These are phyloP conservation scores for Hypoxylon sp. DNA, from an alignment of 2,329 filamentous ascomycete species.

Conservation along the genomic window DNA sequence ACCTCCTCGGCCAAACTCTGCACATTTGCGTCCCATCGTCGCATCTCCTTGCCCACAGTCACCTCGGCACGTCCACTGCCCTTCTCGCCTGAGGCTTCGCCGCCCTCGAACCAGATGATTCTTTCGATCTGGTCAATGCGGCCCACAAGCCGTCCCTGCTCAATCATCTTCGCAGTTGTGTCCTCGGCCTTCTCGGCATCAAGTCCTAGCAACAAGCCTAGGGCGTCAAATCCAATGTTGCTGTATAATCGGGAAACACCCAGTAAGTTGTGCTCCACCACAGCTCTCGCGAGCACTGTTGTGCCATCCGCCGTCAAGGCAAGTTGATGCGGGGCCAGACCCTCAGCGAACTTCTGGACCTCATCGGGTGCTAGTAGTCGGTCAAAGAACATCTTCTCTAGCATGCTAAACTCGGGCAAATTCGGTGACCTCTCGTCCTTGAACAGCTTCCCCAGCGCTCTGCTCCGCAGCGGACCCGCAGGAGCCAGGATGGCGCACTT, in stretches of 20 bases:
- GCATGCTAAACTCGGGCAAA: slow-evolving; percentile 85
- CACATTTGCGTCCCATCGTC: slow-evolving; percentile 91
- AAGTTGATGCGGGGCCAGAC: slow-evolving; percentile 88
- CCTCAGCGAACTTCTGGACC: slow-evolving; percentile 86
- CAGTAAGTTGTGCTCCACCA: slow-evolving; percentile 95
- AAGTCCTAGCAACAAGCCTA: slow-evolving; percentile 84
- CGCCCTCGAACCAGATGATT: slow-evolving; percentile 86
- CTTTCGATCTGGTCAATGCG: slow-evolving; percentile 95
- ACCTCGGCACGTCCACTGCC: slow-evolving; percentile 76
- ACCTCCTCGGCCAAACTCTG: slow-evolving; percentile 90
- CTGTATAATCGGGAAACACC: slow-evolving; percentile 84
- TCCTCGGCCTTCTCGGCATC: slow-evolving; percentile 87
- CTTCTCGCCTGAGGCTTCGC: slow-evolving; percentile 78
- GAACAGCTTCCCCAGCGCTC: slow-evolving; percentile 86
- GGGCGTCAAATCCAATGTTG: slow-evolving; percentile 81
- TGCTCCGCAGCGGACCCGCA: slow-evolving; percentile 86
- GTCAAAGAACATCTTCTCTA: slow-evolving; percentile 98
- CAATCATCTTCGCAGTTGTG: slow-evolving; percentile 95
- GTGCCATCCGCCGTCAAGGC: slow-evolving; percentile 91
- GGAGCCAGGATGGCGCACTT: slow-evolving; percentile 94
- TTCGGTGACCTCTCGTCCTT: slow-evolving; percentile 88
- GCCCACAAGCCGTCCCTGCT: slow-evolving; percentile 89
- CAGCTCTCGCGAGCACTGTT: slow-evolving; percentile 92
- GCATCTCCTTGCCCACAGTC: slow-evolving; percentile 78
- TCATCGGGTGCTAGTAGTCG: slow-evolving; percentile 85